phyloP scores from a whole-genome alignment of 2,329 filamentous ascomycete species.

The Aspergillus persii region DNA sequence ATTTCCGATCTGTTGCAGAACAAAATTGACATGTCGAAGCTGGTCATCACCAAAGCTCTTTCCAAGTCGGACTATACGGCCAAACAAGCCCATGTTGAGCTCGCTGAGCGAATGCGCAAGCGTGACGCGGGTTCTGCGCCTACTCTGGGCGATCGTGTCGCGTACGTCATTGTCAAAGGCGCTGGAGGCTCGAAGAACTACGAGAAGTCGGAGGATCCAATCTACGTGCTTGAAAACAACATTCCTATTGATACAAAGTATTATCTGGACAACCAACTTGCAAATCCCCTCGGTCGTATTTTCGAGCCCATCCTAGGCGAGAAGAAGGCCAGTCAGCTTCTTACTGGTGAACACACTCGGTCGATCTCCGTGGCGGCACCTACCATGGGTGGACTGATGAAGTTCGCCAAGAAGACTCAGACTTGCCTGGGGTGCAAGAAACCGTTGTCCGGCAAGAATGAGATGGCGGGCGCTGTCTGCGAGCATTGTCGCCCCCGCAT shows the following conservation, averaged over 20 bases:
- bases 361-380: constrained; percentile 89
- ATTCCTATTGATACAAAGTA: constrained; percentile 97
- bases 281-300: constrained; percentile 89
- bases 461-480: constrained; percentile 83
- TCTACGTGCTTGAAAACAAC: constrained; percentile 96
- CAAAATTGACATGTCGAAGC: constrained; percentile 97
- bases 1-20: constrained; percentile 96
- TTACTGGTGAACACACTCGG: constrained; percentile 93
- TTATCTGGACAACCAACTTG: constrained; percentile 96
- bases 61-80: constrained; percentile 85
- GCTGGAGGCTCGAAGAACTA: constrained; percentile 89
- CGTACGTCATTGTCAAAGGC: constrained; percentile 96
- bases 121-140: constrained; percentile 93
- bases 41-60: constrained; percentile 97
- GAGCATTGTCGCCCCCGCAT: constrained; percentile 78
- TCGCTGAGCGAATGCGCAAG: constrained; percentile 95
- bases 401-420: constrained; percentile 95
- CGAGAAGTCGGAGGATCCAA: constrained; percentile 94
- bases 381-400: constrained; percentile 91
- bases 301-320: constrained; percentile 97
- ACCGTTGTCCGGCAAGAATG: constrained; percentile 75
- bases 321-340: constrained; percentile 79
- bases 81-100: constrained; percentile 94
- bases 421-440: constrained; percentile 99
- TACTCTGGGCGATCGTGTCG: constrained; percentile 88